phyloP scores from a whole-genome alignment of 192 early-diverging fungal species.

The Backusella australiensis region DNA sequence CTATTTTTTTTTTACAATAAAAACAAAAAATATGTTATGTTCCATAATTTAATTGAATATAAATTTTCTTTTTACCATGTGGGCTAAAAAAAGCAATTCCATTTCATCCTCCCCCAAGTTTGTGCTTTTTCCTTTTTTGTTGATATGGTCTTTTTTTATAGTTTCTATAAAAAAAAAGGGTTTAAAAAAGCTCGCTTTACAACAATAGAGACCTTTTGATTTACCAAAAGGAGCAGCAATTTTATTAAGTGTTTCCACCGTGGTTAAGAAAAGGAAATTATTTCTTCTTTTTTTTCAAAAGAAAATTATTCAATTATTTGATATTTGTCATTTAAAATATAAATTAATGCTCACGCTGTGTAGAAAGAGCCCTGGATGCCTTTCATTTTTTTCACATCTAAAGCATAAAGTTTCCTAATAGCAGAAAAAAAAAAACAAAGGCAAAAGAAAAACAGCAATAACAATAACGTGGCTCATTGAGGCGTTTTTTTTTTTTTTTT shows the following conservation, averaged over 20 bases:
- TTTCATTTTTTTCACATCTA: too few species aligned
- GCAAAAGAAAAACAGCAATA: not conserved
- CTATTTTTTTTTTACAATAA: not conserved
- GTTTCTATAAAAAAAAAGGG: not conserved
- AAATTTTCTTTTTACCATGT: not conserved
- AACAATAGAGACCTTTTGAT: not conserved
- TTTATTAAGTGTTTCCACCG: not conserved
- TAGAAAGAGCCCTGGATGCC: too few species aligned
- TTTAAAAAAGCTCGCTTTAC: not conserved
- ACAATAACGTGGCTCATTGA: not conserved
- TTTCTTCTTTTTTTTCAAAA: not conserved
- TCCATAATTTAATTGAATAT: not conserved
- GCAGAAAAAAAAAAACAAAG: not conserved
- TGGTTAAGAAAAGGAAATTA: not conserved
- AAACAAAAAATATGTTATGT: not conserved
- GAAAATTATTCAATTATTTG: not conserved
- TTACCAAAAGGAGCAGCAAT: not conserved
- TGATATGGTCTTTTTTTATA: not conserved
- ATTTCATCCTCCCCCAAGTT: not conserved
- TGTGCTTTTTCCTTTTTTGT: conserved; percentile 1
- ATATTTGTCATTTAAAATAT: not conserved
- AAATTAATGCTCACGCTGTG: not conserved
- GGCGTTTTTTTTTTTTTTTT: not conserved
- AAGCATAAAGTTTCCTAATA: not conserved
- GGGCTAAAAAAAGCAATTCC: not conserved